Percentiles rank a stretch among this genome's conserved stretches.
Conservation (phyloP, 352 stramenopile genomes). For the Pythium myriotylum region DNA sequence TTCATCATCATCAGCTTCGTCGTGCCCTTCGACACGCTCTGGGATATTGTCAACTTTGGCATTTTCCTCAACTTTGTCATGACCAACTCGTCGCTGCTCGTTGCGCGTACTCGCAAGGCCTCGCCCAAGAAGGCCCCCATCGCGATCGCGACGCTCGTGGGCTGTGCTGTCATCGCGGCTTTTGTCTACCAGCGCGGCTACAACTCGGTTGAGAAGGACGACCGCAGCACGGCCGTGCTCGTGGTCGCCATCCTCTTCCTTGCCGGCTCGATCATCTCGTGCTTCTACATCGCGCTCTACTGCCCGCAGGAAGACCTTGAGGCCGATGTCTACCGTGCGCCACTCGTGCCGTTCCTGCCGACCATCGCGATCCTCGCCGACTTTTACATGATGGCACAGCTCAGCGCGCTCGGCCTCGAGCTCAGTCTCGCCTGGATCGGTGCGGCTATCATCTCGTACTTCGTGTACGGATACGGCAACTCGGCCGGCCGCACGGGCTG, state of each 20-base stretch:
- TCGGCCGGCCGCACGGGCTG: conserved; percentile 62
- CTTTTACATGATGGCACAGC: conserved; percentile 72
- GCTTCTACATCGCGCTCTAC: conserved; percentile 54
- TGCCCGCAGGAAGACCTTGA: conserved; percentile 55
- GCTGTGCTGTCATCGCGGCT: conserved; percentile 35
- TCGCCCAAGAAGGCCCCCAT: conserved; percentile 32
- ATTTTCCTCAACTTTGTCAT: conserved; percentile 88
- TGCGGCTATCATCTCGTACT: conserved; percentile 70
- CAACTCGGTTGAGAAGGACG: conserved; percentile 7
- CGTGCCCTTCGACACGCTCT: conserved; percentile 74
- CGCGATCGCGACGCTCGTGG: conserved; percentile 30
- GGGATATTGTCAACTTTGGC: conserved; percentile 87
- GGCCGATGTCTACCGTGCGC: conserved; percentile 55
- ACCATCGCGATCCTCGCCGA: conserved; percentile 59
- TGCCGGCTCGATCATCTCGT: conserved; percentile 34
- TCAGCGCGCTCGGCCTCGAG: conserved; percentile 19
- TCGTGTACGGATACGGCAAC: conserved; percentile 74
- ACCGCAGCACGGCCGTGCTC: conserved; percentile 29
- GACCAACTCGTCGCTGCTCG: conserved; percentile 70
- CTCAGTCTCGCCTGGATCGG: conserved; percentile 43
- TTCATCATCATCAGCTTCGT: conserved; percentile 73
- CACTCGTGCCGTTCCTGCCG: conserved; percentile 72
- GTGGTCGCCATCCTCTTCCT: conserved; percentile 54
- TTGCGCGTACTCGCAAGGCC: conserved; percentile 57
- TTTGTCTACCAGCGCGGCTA: conserved; percentile 76